Conservation (phyloP, 768 basidiomycete genomes). For the Podaxis sp. region DNA sequence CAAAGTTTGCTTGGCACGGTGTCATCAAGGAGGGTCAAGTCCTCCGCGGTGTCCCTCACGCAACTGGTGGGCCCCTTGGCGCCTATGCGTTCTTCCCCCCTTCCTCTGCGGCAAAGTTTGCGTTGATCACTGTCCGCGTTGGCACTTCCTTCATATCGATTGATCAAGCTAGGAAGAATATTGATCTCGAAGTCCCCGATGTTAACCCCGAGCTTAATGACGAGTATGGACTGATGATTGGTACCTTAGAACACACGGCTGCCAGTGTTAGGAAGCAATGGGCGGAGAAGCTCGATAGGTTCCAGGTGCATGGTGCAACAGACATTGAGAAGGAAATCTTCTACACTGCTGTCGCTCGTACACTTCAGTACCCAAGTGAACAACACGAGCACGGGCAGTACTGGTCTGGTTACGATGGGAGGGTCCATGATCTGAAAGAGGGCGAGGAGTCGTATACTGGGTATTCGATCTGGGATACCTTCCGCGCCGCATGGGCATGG, state of each 20-base stretch:
- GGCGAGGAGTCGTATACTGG: conserved; percentile 69
- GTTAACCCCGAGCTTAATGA: background rate
- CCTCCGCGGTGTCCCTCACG: conserved; percentile 21
- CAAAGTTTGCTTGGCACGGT: conserved; percentile 38
- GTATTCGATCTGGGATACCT: conserved; percentile 81
- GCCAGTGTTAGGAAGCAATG: conserved; percentile 43
- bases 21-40: conserved; percentile 41
- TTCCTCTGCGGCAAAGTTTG: conserved; percentile 9
- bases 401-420: conserved; percentile 74
- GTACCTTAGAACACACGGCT: conserved; percentile 48
- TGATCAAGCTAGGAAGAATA: conserved; percentile 54
- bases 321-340: conserved; percentile 36
- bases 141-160: conserved; percentile 74
- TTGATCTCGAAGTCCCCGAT: conserved; percentile 33
- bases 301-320: conserved; percentile 43
- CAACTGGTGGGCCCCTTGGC: conserved; percentile 41
- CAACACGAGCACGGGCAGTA: conserved; percentile 62
- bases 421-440: conserved; percentile 40
- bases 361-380: conserved; percentile 75
- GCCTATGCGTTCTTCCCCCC: conserved; percentile 48
- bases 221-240: conserved; percentile 1
- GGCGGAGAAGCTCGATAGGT: conserved; percentile 51
- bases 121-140: conserved; percentile 47
- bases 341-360: conserved; percentile 62
- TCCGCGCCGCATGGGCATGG: conserved; percentile 76